These are phyloP conservation scores for Tricholoma matsutake DNA, from an alignment of 768 basidiomycete genomes.

Conservation along the genomic window DNA sequence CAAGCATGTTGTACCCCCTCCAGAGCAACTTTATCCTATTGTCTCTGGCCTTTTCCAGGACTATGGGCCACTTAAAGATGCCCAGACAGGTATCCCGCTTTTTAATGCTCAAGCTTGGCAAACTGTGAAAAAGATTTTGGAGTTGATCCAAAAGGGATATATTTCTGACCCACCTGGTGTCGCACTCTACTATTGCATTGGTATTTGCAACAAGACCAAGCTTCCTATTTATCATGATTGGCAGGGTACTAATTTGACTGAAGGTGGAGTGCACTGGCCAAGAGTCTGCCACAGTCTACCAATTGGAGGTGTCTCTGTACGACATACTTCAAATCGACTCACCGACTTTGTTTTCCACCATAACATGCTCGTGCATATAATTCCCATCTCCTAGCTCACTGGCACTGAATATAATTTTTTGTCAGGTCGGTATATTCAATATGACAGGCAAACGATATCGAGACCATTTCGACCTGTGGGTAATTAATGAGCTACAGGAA, in stretches of 20 bases:
- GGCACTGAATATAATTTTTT: neutral
- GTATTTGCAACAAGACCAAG: neutral
- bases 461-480: neutral
- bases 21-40: constrained; percentile 19
- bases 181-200: neutral
- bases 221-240: neutral
- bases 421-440: neutral
- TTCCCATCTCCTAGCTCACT: neutral
- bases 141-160: constrained; percentile 9
- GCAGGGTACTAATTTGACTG: neutral
- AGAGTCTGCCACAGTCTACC: neutral
- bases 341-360: neutral
- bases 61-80: constrained; percentile 27
- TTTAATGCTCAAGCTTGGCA: constrained; percentile 24
- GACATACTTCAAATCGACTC: neutral
- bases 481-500: neutral
- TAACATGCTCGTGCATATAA: neutral
- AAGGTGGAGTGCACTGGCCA: neutral
- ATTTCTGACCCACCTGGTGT: constrained; percentile 6
- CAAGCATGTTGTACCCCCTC: constrained; percentile 20
- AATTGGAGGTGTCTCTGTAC: neutral
- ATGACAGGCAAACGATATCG: neutral
- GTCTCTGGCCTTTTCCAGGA: constrained; percentile 19
- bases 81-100: constrained; percentile 17
- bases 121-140: constrained; percentile 16